Percentiles rank a stretch among this genome's conserved stretches.
Evolutionary conservation across 805 yeast species (phyloP).

Genomic region (Wickerhamomyces hampshirensis): DNA sequence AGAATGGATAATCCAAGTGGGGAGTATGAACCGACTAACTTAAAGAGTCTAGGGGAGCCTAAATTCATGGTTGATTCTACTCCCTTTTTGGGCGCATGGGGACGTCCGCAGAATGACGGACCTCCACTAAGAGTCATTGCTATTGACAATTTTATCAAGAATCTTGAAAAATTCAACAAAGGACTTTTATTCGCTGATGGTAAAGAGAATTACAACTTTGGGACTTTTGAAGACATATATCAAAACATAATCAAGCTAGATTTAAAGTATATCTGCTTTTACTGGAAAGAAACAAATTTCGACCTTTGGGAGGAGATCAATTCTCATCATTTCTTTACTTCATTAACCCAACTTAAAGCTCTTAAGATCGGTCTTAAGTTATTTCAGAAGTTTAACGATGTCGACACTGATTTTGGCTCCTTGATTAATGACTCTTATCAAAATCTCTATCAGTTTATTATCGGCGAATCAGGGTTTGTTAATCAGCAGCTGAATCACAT

Average conservation of each 20-base stretch:
- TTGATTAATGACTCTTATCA: conserved; percentile 19
- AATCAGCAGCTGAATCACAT: conserved; percentile 44
- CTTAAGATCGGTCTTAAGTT: conserved; percentile 49
- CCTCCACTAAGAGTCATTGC: conserved; percentile 80
- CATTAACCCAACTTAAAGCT: conserved; percentile 69
- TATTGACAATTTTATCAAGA: conserved; percentile 47
- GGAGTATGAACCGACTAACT: conserved; percentile 33
- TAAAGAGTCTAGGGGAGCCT: conserved; percentile 81
- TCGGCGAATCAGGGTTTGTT: conserved; percentile 31
- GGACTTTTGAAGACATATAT: conserved; percentile 35
- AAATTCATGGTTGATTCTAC: conserved; percentile 68
- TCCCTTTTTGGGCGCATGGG: conserved; percentile 71
- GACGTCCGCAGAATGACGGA: conserved; percentile 94
- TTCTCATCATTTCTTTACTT: conserved; percentile 75
- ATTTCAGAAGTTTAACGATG: conserved; percentile 29
- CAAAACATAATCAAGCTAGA: conserved; percentile 59
- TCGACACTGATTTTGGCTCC: conserved; percentile 22
- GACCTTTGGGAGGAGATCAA: conserved; percentile 92
- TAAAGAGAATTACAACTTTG: conserved; percentile 20
- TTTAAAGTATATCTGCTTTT: conserved; percentile 51
- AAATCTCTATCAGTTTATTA: conserved; percentile 23
- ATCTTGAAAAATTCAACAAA: conserved; percentile 25
- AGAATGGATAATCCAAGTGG: conserved; percentile 70
- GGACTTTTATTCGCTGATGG: conserved; percentile 29
- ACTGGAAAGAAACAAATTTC: conserved; percentile 68